Percentiles rank a stretch among this genome's conserved stretches.
Evolutionary conservation across 345 rosid genomes (phyloP).

Genomic region (Euphorbia lathyris): DNA sequence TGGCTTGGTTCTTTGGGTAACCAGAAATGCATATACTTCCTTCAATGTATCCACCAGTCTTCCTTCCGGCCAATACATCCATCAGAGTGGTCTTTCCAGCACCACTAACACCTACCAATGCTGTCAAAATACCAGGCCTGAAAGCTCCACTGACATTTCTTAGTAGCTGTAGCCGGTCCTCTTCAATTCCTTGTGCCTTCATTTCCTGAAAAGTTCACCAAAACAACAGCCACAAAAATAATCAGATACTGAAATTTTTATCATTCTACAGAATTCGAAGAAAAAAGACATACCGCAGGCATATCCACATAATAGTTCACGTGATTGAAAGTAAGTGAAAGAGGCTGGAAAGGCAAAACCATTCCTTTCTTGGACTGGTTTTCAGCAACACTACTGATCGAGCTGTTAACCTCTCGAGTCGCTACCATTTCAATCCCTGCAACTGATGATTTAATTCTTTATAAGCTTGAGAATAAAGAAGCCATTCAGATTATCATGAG

Average conservation of each 20-base stretch:
- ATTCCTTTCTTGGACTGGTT: constrained; percentile 40
- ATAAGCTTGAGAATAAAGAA: no score
- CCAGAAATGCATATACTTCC: constrained; percentile 73
- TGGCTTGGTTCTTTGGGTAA: constrained; percentile 65
- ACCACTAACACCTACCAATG: constrained; percentile 78
- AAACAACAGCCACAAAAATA: not conserved
- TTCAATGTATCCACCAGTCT: constrained; percentile 66
- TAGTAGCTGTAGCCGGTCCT: constrained; percentile 55
- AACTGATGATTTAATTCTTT: not conserved
- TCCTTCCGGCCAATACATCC: constrained; percentile 75
- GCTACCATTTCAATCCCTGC: constrained; percentile 24
- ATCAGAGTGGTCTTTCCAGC: constrained; percentile 88
- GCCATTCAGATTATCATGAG: no score
- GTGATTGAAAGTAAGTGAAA: constrained; percentile 66
- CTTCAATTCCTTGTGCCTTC: constrained; percentile 60
- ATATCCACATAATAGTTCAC: constrained; percentile 73
- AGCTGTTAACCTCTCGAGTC: constrained; percentile 10
- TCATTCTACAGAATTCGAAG: not conserved
- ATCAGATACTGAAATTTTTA: no score
- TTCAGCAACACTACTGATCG: not conserved
- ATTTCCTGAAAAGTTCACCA: constrained; percentile 47
- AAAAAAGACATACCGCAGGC: constrained; percentile 55
- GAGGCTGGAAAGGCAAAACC: constrained; percentile 73
- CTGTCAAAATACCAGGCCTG: constrained; percentile 74
- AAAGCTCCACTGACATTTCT: constrained; percentile 70